Conservation (phyloP, 2,329 filamentous ascomycete species). For the Trichophyton verrucosum region DNA sequence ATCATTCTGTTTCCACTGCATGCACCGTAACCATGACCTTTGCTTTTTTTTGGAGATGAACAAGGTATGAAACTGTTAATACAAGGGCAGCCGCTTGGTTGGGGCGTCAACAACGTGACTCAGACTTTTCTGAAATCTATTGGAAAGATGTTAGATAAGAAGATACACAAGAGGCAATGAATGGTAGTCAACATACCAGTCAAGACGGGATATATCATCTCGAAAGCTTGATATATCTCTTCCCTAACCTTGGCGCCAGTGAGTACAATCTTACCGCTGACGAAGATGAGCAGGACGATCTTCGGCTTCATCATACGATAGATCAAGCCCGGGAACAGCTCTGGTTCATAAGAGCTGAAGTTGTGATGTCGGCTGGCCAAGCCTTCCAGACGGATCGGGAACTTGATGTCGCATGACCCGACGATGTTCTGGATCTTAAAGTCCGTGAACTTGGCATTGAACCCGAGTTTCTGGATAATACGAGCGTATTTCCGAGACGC, state of each 20-base stretch:
- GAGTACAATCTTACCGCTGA: slow-evolving; percentile 94
- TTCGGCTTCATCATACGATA: slow-evolving; percentile 99
- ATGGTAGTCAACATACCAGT: slow-evolving; percentile 48
- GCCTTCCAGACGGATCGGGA: slow-evolving; percentile 92
- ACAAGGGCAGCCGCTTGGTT: slow-evolving; percentile 13
- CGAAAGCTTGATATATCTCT: slow-evolving; percentile 94
- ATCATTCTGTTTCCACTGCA: neutral
- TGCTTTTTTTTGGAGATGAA: neutral
- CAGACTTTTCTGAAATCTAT: slow-evolving; percentile 53
- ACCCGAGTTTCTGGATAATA: slow-evolving; percentile 98
- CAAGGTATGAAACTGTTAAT: slow-evolving; percentile 19
- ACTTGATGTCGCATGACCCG: slow-evolving; percentile 97
- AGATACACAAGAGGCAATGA: neutral
- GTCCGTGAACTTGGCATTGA: slow-evolving; percentile 98
- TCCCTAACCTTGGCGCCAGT: slow-evolving; percentile 96
- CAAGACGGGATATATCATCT: slow-evolving; percentile 93
- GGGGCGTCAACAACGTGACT: slow-evolving; percentile 12
- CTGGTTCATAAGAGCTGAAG: slow-evolving; percentile 97
- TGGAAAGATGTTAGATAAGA: slow-evolving; percentile 9
- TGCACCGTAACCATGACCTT: neutral
- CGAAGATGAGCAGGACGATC: slow-evolving; percentile 95
- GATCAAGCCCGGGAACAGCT: slow-evolving; percentile 96
- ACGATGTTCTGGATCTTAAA: slow-evolving; percentile 99
- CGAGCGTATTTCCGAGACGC: slow-evolving; percentile 95
- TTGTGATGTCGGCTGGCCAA: slow-evolving; percentile 95